Conservation (phyloP, 176 grass and related monocot genomes). For the Avena insularis region DNA sequence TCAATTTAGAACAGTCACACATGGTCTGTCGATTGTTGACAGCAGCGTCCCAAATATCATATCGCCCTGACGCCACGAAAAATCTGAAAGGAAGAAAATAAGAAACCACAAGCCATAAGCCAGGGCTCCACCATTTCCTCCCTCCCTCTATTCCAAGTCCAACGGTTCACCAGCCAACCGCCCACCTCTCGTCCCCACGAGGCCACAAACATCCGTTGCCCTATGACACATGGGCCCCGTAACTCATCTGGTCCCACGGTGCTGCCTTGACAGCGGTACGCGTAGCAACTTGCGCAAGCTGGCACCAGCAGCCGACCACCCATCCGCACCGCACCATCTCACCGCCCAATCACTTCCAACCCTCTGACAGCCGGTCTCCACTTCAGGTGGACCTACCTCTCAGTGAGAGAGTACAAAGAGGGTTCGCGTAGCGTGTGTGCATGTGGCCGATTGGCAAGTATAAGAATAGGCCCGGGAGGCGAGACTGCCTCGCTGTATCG, state of each 20-base stretch:
- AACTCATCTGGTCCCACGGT: rapidly evolving
- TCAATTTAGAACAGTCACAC: not conserved
- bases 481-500: constrained; percentile 48
- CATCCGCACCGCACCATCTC: not conserved
- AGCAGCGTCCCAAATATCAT: not conserved
- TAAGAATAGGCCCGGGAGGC: not conserved
- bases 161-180: not conserved
- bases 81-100: not conserved
- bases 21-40: not conserved
- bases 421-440: not conserved
- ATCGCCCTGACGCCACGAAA: not conserved
- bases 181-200: not conserved
- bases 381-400: rapidly evolving
- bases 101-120: constrained; percentile 11
- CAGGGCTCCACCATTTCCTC: not conserved
- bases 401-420: not conserved
- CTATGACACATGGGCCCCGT: not conserved
- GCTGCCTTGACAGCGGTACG: not conserved
- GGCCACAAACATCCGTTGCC: not conserved
- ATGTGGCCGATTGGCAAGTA: not conserved
- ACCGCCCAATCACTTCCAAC: too few species aligned
- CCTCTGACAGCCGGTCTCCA: not conserved
- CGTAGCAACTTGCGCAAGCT: constrained; percentile 18
- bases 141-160: constrained; percentile 20
- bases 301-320: constrained; percentile 42